A percentile compares a stretch with the other conserved stretches of the same genome.
phyloP scores from a whole-genome alignment of 257 asterid genomes.

The Fraxinus americana region DNA sequence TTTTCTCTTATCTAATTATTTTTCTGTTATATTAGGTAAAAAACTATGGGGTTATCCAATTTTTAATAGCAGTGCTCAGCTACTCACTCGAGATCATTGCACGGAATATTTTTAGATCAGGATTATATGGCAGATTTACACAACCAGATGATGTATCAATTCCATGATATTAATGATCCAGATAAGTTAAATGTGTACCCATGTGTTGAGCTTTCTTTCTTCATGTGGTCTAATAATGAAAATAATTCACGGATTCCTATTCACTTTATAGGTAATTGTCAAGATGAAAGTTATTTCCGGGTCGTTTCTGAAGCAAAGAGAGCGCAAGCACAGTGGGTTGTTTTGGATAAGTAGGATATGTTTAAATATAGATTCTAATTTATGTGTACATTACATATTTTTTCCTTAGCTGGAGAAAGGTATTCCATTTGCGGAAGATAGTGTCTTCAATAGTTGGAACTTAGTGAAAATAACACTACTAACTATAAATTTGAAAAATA shows the following conservation, averaged over 20 bases:
- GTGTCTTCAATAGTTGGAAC: too few species aligned
- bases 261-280: slow-evolving; percentile 50
- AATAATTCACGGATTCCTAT: not conserved
- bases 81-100: slow-evolving; percentile 51
- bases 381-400: too few species aligned
- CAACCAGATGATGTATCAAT: slow-evolving; percentile 61
- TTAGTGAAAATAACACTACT: too few species aligned
- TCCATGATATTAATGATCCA: slow-evolving; percentile 60
- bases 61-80: slow-evolving; percentile 53
- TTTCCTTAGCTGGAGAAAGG: too few species aligned
- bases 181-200: slow-evolving; percentile 46
- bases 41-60: slow-evolving; percentile 56
- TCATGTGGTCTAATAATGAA: not conserved
- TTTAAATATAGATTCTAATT: not conserved
- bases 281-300: slow-evolving; percentile 67
- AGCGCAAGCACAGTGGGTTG: slow-evolving; percentile 66
- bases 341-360: slow-evolving; percentile 76
- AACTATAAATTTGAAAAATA: too few species aligned
- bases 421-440: too few species aligned
- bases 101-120: slow-evolving; percentile 58
- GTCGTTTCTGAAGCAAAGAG: slow-evolving; percentile 76
- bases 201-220: not conserved
- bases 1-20: slow-evolving; percentile 13
- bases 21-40: slow-evolving; percentile 44
- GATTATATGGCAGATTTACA: slow-evolving; percentile 60